These are phyloP conservation scores for Jacaranda copaia DNA, from an alignment of 257 asterid species.

Conservation along the genomic window DNA sequence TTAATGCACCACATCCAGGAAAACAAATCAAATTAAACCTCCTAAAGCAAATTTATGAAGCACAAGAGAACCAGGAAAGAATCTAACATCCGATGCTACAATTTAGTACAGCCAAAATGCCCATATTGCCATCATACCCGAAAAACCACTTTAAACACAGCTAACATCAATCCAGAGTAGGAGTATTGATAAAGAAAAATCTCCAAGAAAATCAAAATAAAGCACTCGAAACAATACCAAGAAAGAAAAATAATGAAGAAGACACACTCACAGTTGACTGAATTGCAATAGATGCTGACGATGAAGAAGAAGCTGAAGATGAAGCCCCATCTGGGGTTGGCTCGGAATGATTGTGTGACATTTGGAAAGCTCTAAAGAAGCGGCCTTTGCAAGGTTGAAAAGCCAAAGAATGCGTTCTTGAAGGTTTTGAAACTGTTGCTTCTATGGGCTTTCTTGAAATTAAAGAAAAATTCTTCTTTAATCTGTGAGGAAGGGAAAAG, in stretches of 20 bases:
- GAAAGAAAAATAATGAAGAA: background rate
- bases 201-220: background rate
- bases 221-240: background rate
- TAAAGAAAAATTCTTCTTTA: conserved; percentile 59
- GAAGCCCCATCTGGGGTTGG: conserved; percentile 56
- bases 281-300: conserved; percentile 51
- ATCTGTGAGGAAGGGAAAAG: conserved; percentile 53
- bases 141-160: background rate
- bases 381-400: conserved; percentile 46
- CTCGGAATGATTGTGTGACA: conserved; percentile 60
- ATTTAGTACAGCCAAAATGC: background rate
- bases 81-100: conserved; percentile 22
- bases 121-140: background rate
- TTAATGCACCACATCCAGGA: background rate
- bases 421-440: conserved; percentile 31
- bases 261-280: conserved; percentile 65
- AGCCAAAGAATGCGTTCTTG: conserved; percentile 33
- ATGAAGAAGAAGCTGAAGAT: conserved; percentile 45
- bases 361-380: conserved; percentile 52
- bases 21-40: conserved; percentile 7
- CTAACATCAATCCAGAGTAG: background rate
- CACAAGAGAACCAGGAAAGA: conserved; percentile 16
- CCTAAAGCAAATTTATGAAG: conserved; percentile 4
- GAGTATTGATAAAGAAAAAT: background rate
- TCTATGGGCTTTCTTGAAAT: conserved; percentile 62